Evolutionary conservation across 148 eudicot species (phyloP).

Genomic region (Rhododendron molle): DNA sequence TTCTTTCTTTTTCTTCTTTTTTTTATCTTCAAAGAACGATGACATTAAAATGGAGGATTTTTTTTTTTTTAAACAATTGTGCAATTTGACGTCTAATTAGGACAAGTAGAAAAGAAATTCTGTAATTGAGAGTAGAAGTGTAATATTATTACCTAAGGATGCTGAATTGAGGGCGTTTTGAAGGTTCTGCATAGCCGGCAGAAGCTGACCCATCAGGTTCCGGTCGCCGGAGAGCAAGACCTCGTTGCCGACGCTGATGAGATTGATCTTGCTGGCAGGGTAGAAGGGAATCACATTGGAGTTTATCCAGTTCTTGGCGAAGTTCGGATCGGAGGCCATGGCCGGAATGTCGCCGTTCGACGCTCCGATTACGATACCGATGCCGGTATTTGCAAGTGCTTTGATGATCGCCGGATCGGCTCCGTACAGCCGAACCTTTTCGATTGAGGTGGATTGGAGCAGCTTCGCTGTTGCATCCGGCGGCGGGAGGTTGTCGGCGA

Average conservation of each 20-base stretch:
- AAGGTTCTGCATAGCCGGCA: constrained; percentile 90
- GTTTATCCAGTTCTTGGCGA: constrained; percentile 70
- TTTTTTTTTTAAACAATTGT: too few species aligned
- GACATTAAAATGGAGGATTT: too few species aligned
- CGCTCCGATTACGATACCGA: constrained; percentile 68
- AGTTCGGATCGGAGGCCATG: constrained; percentile 69
- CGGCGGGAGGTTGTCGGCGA: constrained; percentile 89
- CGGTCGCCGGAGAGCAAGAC: constrained; percentile 60
- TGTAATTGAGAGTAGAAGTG: not conserved
- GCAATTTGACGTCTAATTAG: not conserved
- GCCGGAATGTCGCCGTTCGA: constrained; percentile 77
- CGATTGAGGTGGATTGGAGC: constrained; percentile 53
- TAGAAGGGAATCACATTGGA: constrained; percentile 57
- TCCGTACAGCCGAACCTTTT: constrained; percentile 73
- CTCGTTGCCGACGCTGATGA: constrained; percentile 79
- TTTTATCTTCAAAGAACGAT: too few species aligned
- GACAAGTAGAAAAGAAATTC: not conserved
- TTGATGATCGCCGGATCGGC: constrained; percentile 78
- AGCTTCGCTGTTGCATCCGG: constrained; percentile 65
- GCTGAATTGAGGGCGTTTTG: constrained; percentile 66
- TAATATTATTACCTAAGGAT: not conserved
- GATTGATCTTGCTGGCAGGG: constrained; percentile 65
- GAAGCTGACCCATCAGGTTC: constrained; percentile 37
- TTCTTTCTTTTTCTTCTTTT: too few species aligned
- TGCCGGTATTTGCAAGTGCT: constrained; percentile 67